These are phyloP conservation scores for Neurospora sp. DNA, from an alignment of 2,329 filamentous ascomycete species.

Conservation along the genomic window DNA sequence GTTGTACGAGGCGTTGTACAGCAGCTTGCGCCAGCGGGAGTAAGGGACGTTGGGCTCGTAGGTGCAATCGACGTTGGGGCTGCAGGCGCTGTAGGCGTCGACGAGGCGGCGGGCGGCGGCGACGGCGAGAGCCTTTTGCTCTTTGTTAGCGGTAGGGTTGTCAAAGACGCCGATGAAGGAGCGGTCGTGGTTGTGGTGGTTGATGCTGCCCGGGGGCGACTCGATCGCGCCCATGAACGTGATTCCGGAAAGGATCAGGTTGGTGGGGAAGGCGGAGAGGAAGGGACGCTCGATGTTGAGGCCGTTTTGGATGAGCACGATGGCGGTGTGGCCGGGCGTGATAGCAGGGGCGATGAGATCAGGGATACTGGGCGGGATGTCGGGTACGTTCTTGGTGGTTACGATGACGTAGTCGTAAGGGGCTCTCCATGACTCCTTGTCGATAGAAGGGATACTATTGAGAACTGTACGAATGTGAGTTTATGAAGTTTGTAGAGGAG, in stretches of 20 bases:
- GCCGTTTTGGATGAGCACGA: conserved; percentile 53
- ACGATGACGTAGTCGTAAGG: conserved; percentile 47
- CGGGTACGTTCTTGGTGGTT: conserved; percentile 49
- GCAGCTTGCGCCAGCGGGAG: conserved; percentile 37
- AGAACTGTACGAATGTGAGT: conserved; percentile 26
- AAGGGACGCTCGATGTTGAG: conserved; percentile 53
- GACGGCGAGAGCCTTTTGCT: conserved; percentile 19
- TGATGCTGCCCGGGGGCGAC: conserved; percentile 33
- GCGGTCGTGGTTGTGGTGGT: conserved; percentile 42
- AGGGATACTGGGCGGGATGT: conserved; percentile 36
- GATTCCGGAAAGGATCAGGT: conserved; percentile 43
- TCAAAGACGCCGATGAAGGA: conserved; percentile 41
- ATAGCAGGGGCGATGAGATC: conserved; percentile 43
- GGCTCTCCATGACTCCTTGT: conserved; percentile 18
- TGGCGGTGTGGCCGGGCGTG: conserved; percentile 37
- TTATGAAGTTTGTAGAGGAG: neutral
- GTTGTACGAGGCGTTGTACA: conserved; percentile 40
- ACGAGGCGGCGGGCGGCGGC: conserved; percentile 31
- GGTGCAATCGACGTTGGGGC: conserved; percentile 29
- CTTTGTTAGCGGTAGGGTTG: conserved; percentile 17
- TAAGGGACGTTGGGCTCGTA: conserved; percentile 30
- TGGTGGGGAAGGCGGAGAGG: conserved; percentile 37
- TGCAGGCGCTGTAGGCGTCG: conserved; percentile 32
- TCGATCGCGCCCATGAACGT: conserved; percentile 43
- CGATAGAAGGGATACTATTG: conserved; percentile 37